These are phyloP conservation scores for Helicocarpus griseus DNA, from an alignment of 2,329 filamentous ascomycete genomes.

Conservation along the genomic window DNA sequence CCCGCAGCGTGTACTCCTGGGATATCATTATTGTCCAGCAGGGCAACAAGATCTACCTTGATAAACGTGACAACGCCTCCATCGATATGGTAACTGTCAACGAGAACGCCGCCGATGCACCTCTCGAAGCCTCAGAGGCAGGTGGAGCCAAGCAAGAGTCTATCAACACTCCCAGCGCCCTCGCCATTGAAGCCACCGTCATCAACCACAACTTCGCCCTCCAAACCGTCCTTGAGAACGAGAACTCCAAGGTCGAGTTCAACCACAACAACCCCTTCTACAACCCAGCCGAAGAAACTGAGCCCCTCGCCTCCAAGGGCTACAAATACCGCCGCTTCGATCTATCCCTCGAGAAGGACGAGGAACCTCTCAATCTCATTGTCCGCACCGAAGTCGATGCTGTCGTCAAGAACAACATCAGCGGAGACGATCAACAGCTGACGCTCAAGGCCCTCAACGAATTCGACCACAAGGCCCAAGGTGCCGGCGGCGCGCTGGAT, in stretches of 20 bases:
- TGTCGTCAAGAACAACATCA: constrained; percentile 87
- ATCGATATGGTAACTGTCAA: constrained; percentile 98
- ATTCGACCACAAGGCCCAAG: constrained; percentile 96
- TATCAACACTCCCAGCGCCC: constrained; percentile 85
- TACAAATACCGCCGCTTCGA: constrained; percentile 99
- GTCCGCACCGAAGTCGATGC: constrained; percentile 94
- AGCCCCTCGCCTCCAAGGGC: constrained; percentile 87
- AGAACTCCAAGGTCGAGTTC: constrained; percentile 72
- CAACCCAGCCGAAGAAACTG: constrained; percentile 83
- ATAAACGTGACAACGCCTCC: constrained; percentile 92
- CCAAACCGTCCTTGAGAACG: constrained; percentile 81
- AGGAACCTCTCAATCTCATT: constrained; percentile 84
- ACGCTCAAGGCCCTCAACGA: constrained; percentile 96
- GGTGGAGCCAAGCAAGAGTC: constrained; percentile 62
- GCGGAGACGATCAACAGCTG: constrained; percentile 81
- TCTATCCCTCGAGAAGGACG: constrained; percentile 78
- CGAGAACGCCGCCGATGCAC: constrained; percentile 93
- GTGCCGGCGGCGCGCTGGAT: constrained; percentile 87
- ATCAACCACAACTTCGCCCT: constrained; percentile 99
- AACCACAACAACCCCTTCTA: constrained; percentile 92
- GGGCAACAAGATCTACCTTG: constrained; percentile 94
- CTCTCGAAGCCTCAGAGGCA: constrained; percentile 72
- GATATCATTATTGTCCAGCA: constrained; percentile 90
- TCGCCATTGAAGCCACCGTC: constrained; percentile 95
- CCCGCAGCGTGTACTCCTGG: constrained; percentile 96